phyloP scores from a whole-genome alignment of 2,329 filamentous ascomycete genomes.

The Rutstroemia sp. region DNA sequence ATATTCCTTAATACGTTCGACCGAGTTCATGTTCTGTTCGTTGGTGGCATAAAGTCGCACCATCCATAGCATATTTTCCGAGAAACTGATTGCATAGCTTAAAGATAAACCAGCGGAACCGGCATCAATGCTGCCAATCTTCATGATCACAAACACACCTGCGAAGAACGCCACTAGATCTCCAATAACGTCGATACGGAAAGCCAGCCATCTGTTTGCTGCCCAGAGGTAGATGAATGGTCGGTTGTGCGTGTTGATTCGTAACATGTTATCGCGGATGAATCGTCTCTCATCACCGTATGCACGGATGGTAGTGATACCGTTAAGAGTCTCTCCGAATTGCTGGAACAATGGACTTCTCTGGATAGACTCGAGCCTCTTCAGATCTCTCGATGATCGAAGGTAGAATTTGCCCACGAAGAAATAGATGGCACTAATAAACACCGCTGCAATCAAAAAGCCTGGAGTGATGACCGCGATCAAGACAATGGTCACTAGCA shows the following conservation, averaged over 20 bases:
- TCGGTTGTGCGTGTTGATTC: conserved; percentile 84
- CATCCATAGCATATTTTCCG: conserved; percentile 94
- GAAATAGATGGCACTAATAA: conserved; percentile 79
- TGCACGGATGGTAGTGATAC: conserved; percentile 93
- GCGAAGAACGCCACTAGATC: conserved; percentile 91
- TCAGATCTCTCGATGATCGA: conserved; percentile 86
- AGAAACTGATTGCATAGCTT: conserved; percentile 94
- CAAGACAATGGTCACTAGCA: conserved; percentile 78
- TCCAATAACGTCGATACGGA: conserved; percentile 84
- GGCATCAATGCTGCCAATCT: conserved; percentile 75
- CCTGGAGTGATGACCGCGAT: conserved; percentile 85
- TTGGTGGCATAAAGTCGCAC: conserved; percentile 90
- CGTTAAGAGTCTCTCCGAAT: conserved; percentile 90
- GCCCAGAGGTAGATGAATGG: conserved; percentile 97
- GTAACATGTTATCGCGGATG: conserved; percentile 79
- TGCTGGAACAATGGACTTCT: conserved; percentile 95
- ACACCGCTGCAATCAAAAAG: conserved; percentile 78
- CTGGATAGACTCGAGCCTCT: conserved; percentile 89
- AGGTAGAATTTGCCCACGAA: conserved; percentile 83
- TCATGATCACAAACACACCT: conserved; percentile 81
- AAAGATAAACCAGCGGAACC: conserved; percentile 89
- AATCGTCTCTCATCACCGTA: conserved; percentile 93
- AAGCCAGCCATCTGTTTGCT: conserved; percentile 91
- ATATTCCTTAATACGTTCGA: conserved; percentile 96
- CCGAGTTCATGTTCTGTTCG: conserved; percentile 99